These are phyloP conservation scores for Coemansia sp. DNA, from an alignment of 192 early-diverging fungal species.

Conservation along the genomic window DNA sequence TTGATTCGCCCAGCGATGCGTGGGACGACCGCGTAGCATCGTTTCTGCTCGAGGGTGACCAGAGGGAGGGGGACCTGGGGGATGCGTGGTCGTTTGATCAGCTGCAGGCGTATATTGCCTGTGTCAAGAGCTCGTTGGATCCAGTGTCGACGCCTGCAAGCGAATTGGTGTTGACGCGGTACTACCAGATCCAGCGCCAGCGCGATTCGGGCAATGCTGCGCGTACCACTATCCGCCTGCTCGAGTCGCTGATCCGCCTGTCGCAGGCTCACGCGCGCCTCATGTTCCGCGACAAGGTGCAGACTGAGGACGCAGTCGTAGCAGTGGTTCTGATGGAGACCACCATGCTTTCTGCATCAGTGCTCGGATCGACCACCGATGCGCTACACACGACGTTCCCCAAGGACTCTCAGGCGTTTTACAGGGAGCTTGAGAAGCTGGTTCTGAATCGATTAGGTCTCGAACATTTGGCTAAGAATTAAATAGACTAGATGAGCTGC, in stretches of 20 bases:
- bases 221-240: constrained; percentile 65
- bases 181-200: constrained; percentile 71
- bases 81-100: constrained; percentile 66
- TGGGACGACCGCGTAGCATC: constrained; percentile 66
- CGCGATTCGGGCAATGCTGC: constrained; percentile 64
- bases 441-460: constrained; percentile 54
- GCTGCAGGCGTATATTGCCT: constrained; percentile 67
- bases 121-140: constrained; percentile 55
- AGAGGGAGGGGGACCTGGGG: no score
- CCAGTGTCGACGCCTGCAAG: constrained; percentile 61
- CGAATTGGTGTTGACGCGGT: constrained; percentile 61
- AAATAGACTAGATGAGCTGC: constrained; percentile 17
- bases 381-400: constrained; percentile 62
- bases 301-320: constrained; percentile 59
- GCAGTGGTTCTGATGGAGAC: constrained; percentile 62
- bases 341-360: constrained; percentile 58
- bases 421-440: constrained; percentile 29
- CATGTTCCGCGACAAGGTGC: constrained; percentile 61
- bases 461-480: no score
- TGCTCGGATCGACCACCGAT: constrained; percentile 44
- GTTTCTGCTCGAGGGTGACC: constrained; percentile 39
- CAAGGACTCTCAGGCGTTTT: constrained; percentile 54
- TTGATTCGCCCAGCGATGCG: constrained; percentile 60
- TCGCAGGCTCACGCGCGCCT: constrained; percentile 63
- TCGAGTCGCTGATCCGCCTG: constrained; percentile 64